phyloP scores from a whole-genome alignment of 176 grass and related monocot species.

The Echinochloa phyllopogon region DNA sequence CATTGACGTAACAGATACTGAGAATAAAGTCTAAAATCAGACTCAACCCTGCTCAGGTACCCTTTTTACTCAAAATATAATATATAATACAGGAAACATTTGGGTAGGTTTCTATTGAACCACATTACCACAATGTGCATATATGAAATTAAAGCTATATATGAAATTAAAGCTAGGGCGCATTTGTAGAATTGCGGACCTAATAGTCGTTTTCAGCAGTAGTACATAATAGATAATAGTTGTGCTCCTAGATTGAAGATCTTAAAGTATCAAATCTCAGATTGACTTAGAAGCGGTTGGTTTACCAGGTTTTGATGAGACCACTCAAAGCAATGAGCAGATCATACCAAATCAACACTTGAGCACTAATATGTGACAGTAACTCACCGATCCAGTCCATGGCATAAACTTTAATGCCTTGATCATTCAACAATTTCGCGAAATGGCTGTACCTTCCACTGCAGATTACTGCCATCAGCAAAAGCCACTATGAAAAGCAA shows the following conservation, averaged over 20 bases:
- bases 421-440: conserved; percentile 84
- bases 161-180: no score
- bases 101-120: background rate
- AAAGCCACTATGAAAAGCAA: conserved; percentile 42
- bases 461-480: conserved; percentile 47
- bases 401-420: conserved; percentile 91
- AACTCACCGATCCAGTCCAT: conserved; percentile 98
- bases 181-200: background rate
- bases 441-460: conserved; percentile 94
- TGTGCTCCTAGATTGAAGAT: conserved; percentile 9
- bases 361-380: conserved; percentile 8
- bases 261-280: conserved; percentile 3
- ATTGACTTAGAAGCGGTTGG: background rate
- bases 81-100: background rate
- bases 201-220: background rate
- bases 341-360: conserved; percentile 25
- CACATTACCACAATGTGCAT: background rate
- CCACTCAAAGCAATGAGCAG: background rate
- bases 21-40: background rate
- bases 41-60: background rate
- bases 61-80: background rate
- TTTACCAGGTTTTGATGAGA: conserved; percentile 11
- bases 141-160: conserved; percentile 24
- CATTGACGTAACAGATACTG: background rate
- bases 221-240: background rate